These are phyloP conservation scores for Chlorella variabilis DNA, from an alignment of 163 green algal species.

Conservation along the genomic window DNA sequence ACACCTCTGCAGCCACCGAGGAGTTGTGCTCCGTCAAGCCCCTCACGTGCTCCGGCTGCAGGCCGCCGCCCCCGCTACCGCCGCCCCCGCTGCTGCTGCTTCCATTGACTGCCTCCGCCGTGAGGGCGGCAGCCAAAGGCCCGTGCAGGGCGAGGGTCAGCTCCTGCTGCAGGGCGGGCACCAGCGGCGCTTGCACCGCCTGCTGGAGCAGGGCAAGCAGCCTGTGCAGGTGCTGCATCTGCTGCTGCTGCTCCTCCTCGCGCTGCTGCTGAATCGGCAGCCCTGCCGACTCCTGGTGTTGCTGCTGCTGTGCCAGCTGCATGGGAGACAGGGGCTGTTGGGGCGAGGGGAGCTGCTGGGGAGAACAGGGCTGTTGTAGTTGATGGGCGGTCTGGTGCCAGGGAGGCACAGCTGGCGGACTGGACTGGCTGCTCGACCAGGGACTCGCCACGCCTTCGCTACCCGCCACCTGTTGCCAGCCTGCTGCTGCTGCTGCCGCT, in stretches of 20 bases:
- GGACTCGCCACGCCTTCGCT: no score
- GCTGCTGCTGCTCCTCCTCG: background rate
- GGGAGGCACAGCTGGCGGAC: no score
- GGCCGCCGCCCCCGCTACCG: background rate
- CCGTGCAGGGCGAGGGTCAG: background rate
- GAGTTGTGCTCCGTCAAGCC: conserved; percentile 29
- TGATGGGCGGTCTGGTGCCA: background rate
- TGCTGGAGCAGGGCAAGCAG: background rate
- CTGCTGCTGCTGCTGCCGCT: background rate
- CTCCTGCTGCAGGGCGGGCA: conserved; percentile 22
- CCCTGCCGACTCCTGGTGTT: background rate
- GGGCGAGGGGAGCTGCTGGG: background rate
- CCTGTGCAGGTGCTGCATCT: background rate
- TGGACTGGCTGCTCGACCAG: no score
- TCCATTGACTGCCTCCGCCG: background rate
- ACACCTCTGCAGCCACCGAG: conserved; percentile 1
- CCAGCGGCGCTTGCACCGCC: background rate
- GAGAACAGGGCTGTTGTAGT: background rate
- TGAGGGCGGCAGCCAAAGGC: background rate
- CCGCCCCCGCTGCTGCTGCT: background rate
- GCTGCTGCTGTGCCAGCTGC: background rate
- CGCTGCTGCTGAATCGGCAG: background rate
- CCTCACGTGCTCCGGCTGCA: conserved; percentile 12
- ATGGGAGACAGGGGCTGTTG: background rate
- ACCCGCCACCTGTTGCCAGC: no score